phyloP scores from a whole-genome alignment of 1,139 yeast genomes.

The Diutina mesorugosa region DNA sequence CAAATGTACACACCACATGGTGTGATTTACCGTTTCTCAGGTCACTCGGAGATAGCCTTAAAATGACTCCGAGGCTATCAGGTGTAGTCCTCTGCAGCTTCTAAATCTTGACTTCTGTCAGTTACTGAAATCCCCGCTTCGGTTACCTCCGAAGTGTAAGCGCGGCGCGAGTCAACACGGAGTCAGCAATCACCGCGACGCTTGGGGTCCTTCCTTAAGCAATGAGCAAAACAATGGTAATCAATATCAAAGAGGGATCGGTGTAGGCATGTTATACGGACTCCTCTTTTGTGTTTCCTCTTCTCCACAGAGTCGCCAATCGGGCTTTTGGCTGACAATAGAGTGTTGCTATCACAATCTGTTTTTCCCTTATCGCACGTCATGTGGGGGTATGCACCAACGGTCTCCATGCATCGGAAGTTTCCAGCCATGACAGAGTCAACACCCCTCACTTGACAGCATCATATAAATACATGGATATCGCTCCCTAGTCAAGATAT shows the following conservation, averaged over 20 bases:
- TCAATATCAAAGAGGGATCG: background rate
- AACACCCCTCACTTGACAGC: background rate
- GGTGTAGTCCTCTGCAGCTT: background rate
- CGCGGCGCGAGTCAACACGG: background rate
- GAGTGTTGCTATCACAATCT: background rate
- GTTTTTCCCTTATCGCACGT: background rate
- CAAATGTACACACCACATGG: background rate
- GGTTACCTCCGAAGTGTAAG: background rate
- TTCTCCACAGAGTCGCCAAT: background rate
- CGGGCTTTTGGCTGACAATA: background rate
- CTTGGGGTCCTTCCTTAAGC: background rate
- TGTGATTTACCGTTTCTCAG: background rate
- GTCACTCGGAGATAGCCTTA: background rate
- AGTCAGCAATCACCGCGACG: background rate
- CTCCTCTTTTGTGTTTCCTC: background rate
- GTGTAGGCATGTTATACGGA: background rate
- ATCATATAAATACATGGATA: background rate
- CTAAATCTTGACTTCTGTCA: background rate
- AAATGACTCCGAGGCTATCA: background rate
- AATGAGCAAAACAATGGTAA: background rate
- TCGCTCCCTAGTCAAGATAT: background rate
- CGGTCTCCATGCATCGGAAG: background rate
- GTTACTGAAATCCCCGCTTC: background rate
- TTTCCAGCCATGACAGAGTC: background rate
- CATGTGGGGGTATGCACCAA: background rate